Percentiles rank a stretch among this genome's conserved stretches.
These are phyloP conservation scores for Cryptococcus sp. DNA, from an alignment of 1,284 basidiomycete species.

Conservation along the genomic window DNA sequence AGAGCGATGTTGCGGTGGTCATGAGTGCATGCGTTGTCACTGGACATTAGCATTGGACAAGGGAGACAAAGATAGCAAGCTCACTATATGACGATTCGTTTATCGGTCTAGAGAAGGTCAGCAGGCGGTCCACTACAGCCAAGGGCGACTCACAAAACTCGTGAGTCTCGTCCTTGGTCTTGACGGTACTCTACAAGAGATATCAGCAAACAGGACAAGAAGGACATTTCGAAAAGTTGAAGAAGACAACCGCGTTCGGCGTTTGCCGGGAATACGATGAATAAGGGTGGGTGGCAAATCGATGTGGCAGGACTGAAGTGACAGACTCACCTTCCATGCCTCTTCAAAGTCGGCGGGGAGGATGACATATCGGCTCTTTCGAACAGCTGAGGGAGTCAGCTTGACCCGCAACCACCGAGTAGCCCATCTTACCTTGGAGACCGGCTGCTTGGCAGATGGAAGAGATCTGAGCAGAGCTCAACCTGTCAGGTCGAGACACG, in stretches of 20 bases:
- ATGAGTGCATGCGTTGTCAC: constrained; percentile 5
- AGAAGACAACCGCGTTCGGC: constrained; percentile 9
- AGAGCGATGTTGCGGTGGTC: neutral
- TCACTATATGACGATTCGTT: constrained; percentile 2
- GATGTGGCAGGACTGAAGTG: constrained; percentile 23
- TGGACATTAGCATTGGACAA: neutral
- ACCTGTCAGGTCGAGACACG: constrained; percentile 90
- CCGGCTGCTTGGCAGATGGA: constrained; percentile 96
- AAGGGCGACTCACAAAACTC: constrained; percentile 95
- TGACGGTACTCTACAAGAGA: constrained; percentile 72
- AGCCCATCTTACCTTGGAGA: constrained; percentile 66
- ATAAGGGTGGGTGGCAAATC: constrained; percentile 22
- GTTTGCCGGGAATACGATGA: constrained; percentile 3
- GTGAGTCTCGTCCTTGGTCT: constrained; percentile 85
- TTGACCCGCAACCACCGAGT: neutral
- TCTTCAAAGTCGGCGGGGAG: constrained; percentile 97
- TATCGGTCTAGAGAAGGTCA: constrained; percentile 29
- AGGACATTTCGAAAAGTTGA: constrained; percentile 15
- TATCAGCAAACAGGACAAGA: constrained; percentile 22
- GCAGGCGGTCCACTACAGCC: no score
- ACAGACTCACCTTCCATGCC: constrained; percentile 91
- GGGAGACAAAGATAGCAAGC: neutral
- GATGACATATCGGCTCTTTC: constrained; percentile 97
- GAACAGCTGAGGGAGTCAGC: constrained; percentile 61
- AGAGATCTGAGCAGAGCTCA: constrained; percentile 93